These are phyloP conservation scores for Ambrosia trifida DNA, from an alignment of 129 eudicot genomes.

Conservation along the genomic window DNA sequence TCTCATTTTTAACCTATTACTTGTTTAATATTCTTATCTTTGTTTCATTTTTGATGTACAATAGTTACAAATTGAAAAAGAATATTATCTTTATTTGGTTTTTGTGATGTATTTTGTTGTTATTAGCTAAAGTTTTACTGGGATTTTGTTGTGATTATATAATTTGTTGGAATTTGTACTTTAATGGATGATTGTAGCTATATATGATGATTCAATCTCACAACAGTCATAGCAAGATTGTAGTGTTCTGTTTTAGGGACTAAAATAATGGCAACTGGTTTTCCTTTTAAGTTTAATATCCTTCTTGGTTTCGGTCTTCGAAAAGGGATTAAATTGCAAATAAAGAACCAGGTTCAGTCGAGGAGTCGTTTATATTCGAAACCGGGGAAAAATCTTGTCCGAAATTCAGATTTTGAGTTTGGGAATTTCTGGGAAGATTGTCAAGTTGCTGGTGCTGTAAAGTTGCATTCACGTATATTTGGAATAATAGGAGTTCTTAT, in stretches of 20 bases:
- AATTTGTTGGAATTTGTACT: slow-evolving; percentile 34
- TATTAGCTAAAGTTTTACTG: not conserved
- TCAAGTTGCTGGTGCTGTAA: slow-evolving; percentile 30
- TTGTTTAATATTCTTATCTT: slow-evolving; percentile 7
- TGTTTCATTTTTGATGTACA: slow-evolving; percentile 19
- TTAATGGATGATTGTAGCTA: slow-evolving; percentile 20
- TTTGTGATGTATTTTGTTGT: slow-evolving; percentile 9
- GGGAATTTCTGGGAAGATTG: slow-evolving; percentile 19
- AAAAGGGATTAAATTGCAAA: slow-evolving; percentile 34
- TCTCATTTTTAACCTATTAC: slow-evolving; percentile 11
- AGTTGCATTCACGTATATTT: slow-evolving; percentile 27
- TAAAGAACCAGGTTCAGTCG: slow-evolving; percentile 26
- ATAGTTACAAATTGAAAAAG: no score
- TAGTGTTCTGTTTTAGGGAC: slow-evolving; percentile 13
- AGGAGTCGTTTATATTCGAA: slow-evolving; percentile 10
- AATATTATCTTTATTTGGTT: not conserved
- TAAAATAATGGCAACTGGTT: slow-evolving; percentile 48
- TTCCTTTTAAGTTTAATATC: slow-evolving; percentile 50
- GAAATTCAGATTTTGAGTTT: slow-evolving; percentile 22
- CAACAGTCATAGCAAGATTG: slow-evolving; percentile 19
- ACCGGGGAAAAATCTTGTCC: slow-evolving; percentile 5
- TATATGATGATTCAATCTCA: slow-evolving; percentile 31
- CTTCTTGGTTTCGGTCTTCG: slow-evolving; percentile 46
- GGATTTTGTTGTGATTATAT: not conserved
- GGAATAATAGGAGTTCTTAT: slow-evolving; percentile 13